Evolutionary conservation across 108 stramenopile species (phyloP), one percentile per base, ranked within the genome.

Genomic region (Nitzschia putrida): DNA sequence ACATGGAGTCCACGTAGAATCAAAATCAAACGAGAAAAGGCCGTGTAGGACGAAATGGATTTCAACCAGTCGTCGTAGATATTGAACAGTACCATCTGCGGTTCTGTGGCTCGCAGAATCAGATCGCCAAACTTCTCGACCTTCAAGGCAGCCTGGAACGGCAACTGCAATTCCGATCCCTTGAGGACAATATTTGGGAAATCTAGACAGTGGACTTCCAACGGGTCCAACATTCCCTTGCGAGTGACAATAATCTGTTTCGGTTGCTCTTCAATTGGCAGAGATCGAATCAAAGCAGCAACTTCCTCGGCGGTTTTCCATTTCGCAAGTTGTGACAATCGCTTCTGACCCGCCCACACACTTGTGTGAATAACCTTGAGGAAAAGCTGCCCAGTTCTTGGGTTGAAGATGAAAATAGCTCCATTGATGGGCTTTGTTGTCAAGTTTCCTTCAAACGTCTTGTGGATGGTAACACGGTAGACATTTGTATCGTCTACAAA

Each of bases 281-380:
- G 86, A 5, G 95, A 96, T 22, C 99, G 94, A 71, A 98, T 98
- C 10, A 99, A 82, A 25, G 97, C 97, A 25, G 99, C 97, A 57
- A 98, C 96, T 85, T 98, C 99, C 77, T 99, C 99, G 10, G 99
- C 97, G 20, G 99, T 99, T 80, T 99, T 99, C 99, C 99, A 99
- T 81, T 98, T 98, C 1, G 99, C 99, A 44, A 99, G 94, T 84
- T 98, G 96, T 0, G 95, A 95, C 20, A 97, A 90, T 56, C 99
- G 98, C 76, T 99, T 99, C 76, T 99, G 99, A 11, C 99, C 99
- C 26, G 98, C 97, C 99, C 99, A 99, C 34, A 98, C 98, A 75
- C 88, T 90, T 14, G 99, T 99, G 87, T 99, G 99, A 63, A 98
- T 98, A 61, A 99, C 97, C 84, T 98, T 98, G 24, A 99, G 75